These are phyloP conservation scores for Candida caryicola DNA, from an alignment of 805 yeast genomes.

Conservation along the genomic window DNA sequence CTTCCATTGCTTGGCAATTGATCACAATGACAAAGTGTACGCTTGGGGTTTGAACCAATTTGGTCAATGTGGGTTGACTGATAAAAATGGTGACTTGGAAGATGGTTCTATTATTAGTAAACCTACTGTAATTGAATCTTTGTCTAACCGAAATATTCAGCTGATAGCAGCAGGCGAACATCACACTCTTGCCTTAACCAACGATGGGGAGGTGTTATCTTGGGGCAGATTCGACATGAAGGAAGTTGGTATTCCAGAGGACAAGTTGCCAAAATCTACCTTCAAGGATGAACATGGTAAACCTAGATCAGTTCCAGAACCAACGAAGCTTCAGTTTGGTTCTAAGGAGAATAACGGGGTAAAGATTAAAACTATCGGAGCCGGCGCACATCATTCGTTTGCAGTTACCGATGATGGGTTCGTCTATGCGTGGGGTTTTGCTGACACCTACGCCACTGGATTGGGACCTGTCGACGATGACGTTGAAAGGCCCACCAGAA, in stretches of 20 bases:
- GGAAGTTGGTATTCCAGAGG: constrained; percentile 77
- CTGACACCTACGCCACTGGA: constrained; percentile 95
- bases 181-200: constrained; percentile 75
- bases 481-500: constrained; percentile 82
- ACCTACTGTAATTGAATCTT: constrained; percentile 71
- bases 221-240: constrained; percentile 95
- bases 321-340: constrained; percentile 57
- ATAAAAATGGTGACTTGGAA: constrained; percentile 64
- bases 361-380: constrained; percentile 50
- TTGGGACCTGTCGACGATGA: constrained; percentile 90
- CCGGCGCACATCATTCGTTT: constrained; percentile 90
- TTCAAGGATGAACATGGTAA: constrained; percentile 77
- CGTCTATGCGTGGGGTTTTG: constrained; percentile 96
- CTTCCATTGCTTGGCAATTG: constrained; percentile 92
- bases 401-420: constrained; percentile 84
- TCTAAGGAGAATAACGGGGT: constrained; percentile 27
- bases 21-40: constrained; percentile 62
- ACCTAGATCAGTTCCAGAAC: constrained; percentile 81
- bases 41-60: constrained; percentile 97
- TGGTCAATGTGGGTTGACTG: constrained; percentile 84
- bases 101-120: constrained; percentile 79
- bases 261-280: constrained; percentile 65
- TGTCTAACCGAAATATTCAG: constrained; percentile 55
- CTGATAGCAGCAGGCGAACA: constrained; percentile 91
- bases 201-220: constrained; percentile 69